Base-by-base conservation (phyloP, 2,329 filamentous ascomycete genomes). In the Paecilomyces formosus region DNA sequence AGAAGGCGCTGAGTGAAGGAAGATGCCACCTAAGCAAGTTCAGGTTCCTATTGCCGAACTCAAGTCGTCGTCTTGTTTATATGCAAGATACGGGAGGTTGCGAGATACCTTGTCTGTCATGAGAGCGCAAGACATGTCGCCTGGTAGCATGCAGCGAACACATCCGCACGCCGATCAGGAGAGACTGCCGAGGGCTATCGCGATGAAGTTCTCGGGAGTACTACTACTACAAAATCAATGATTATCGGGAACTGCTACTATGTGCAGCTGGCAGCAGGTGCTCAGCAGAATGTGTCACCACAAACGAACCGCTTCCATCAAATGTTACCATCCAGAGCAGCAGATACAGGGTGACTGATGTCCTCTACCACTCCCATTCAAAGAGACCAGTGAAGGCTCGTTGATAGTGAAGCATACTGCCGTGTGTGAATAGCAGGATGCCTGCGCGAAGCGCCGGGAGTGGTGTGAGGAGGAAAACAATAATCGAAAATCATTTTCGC, bases 281-380 rank as follows among this genome's bases (percentile, higher is more conserved):
- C 62, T 65, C 61, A 64, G 59, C 64, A 66, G 63, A 71, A 74
- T 90, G 86, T 90, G 83, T 85, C 86, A 83, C 86, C 85, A 71
- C 85, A 86, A 89, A 80, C 88, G 88, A 91, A 88, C 88, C 81
- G 86, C 88, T 78, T 86, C 86, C 85, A 84, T 90, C 88, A 90
- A 80, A 80, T 79, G 76, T 71, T 61, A 65, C 68, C 76, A 86
- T 91, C 88, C 82, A 89, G 86, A 86, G 88, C 86, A 89, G 88
- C 87, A 91, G 88, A 91, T 91, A 91, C 88, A 87, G 86, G 86
- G 85, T 81, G 87, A 84, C 74, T 70, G 67, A 67, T 75, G 84
- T 74, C 66, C 77, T 89, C 85, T 89, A 73, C 82, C 86, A 83
- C 85, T 81, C 82, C 79, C 70, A 71, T 65, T 70, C 68, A 69